phyloP scores from a whole-genome alignment of 306 rosid species.

The barrel medic (Medicago truncatula) region DNA sequence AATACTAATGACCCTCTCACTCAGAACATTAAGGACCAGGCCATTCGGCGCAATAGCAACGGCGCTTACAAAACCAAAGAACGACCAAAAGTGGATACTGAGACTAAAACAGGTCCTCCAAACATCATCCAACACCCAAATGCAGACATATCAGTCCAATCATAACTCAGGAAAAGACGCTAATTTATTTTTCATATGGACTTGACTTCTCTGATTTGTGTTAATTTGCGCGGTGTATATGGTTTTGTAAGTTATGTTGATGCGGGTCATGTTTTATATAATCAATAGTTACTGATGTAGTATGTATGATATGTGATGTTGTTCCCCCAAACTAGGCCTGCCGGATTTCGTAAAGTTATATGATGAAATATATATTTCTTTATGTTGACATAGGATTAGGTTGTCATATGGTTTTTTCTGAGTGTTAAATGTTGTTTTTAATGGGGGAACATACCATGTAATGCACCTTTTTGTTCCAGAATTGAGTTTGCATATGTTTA shows the following conservation, averaged over 20 bases:
- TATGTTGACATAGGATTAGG: slow-evolving; percentile 39
- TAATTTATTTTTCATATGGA: slow-evolving; percentile 54
- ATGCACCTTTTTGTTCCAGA: slow-evolving; percentile 27
- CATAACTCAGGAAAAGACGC: slow-evolving; percentile 51
- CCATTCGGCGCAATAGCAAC: slow-evolving; percentile 49
- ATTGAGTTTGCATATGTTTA: slow-evolving; percentile 13
- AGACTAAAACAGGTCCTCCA: slow-evolving; percentile 52
- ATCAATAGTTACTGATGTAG: slow-evolving; percentile 48
- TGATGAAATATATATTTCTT: not conserved
- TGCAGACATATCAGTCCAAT: slow-evolving; percentile 69
- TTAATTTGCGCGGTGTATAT: slow-evolving; percentile 78
- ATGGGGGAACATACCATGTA: not conserved
- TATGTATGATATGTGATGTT: slow-evolving; percentile 42
- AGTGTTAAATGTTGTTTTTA: slow-evolving; percentile 27
- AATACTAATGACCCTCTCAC: slow-evolving; percentile 38
- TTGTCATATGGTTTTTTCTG: slow-evolving; percentile 28
- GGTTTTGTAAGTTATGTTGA: slow-evolving; percentile 67
- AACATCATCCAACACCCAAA: slow-evolving; percentile 54
- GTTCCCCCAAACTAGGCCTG: slow-evolving; percentile 33
- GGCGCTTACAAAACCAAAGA: slow-evolving; percentile 58
- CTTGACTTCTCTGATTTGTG: slow-evolving; percentile 58
- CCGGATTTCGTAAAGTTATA: slow-evolving; percentile 11
- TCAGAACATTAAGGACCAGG: slow-evolving; percentile 53
- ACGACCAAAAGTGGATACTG: slow-evolving; percentile 56
- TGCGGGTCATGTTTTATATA: slow-evolving; percentile 56